These are phyloP conservation scores for Candida corydali DNA, from an alignment of 805 yeast species.

Conservation along the genomic window DNA sequence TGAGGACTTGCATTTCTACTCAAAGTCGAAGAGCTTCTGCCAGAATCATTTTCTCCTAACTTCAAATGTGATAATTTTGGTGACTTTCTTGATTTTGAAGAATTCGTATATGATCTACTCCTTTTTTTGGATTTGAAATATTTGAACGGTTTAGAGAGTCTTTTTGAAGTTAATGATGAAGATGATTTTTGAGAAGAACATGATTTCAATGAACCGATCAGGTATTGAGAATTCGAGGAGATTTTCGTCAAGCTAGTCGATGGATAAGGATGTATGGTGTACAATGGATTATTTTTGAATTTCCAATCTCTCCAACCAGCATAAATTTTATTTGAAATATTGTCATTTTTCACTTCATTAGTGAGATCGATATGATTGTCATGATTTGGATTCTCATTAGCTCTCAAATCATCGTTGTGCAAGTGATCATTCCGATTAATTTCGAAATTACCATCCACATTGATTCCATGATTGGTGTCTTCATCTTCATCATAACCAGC, in stretches of 20 bases:
- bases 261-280: constrained; percentile 28
- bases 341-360: constrained; percentile 6
- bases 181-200: constrained; percentile 14
- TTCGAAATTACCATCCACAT: constrained; percentile 5
- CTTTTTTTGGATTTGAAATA: constrained; percentile 18
- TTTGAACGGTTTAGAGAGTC: constrained; percentile 17
- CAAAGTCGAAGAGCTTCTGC: background rate
- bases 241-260: constrained; percentile 15
- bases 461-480: constrained; percentile 7
- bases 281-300: constrained; percentile 66
- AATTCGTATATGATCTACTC: constrained; percentile 8
- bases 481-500: constrained; percentile 27
- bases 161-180: constrained; percentile 13
- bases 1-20: constrained; percentile 28
- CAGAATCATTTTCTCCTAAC: constrained; percentile 1
- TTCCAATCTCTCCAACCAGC: constrained; percentile 97
- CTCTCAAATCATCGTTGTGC: background rate
- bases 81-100: constrained; percentile 4
- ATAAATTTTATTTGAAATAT: constrained; percentile 27
- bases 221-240: constrained; percentile 15
- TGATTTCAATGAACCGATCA: constrained; percentile 15
- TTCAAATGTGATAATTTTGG: constrained; percentile 9
- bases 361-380: constrained; percentile 9
- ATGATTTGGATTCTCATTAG: constrained; percentile 7
- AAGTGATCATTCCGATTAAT: constrained; percentile 2